Percentiles rank a stretch among this genome's conserved stretches.
phyloP scores from a whole-genome alignment of 495 filamentous ascomycete genomes.

The Cercophora sp. region DNA sequence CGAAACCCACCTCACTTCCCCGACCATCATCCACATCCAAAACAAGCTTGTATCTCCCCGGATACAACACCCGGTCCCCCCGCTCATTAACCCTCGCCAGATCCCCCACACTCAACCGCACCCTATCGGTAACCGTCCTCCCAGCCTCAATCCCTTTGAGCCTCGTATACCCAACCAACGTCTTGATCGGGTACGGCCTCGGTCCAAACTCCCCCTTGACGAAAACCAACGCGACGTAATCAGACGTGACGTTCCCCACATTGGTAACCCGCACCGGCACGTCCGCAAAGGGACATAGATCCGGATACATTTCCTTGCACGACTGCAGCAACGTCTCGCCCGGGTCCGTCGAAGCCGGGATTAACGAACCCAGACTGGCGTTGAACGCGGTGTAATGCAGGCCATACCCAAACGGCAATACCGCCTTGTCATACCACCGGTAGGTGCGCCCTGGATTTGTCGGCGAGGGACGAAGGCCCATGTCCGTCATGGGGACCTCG shows the following conservation, averaged over 20 bases:
- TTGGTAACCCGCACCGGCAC: conserved; percentile 38
- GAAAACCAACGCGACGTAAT: conserved; percentile 55
- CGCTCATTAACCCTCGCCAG: conserved; percentile 49
- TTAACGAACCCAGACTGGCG: conserved; percentile 23
- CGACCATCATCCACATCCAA: conserved; percentile 1
- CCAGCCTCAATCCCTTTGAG: conserved; percentile 42
- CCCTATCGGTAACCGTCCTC: conserved; percentile 28
- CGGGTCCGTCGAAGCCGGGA: conserved; percentile 15
- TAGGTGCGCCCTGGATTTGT: conserved; percentile 41
- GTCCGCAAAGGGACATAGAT: conserved; percentile 42
- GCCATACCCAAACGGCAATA: conserved; percentile 45
- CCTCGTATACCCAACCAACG: conserved; percentile 54
- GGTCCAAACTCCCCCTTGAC: conserved; percentile 51
- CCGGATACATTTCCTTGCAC: conserved; percentile 32
- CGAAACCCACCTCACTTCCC: conserved; percentile 1
- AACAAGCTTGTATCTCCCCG: conserved; percentile 52
- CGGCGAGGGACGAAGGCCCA: conserved; percentile 32
- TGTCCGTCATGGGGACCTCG: conserved; percentile 35
- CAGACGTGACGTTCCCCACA: conserved; percentile 46
- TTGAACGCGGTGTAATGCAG: conserved; percentile 47
- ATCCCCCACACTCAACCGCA: conserved; percentile 53
- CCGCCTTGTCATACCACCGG: conserved; percentile 32
- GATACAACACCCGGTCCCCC: conserved; percentile 57
- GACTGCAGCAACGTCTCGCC: conserved; percentile 23
- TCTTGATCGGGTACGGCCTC: conserved; percentile 55